Evolutionary conservation across 768 basidiomycete species (phyloP).

Genomic region (Tylopilus sp.): DNA sequence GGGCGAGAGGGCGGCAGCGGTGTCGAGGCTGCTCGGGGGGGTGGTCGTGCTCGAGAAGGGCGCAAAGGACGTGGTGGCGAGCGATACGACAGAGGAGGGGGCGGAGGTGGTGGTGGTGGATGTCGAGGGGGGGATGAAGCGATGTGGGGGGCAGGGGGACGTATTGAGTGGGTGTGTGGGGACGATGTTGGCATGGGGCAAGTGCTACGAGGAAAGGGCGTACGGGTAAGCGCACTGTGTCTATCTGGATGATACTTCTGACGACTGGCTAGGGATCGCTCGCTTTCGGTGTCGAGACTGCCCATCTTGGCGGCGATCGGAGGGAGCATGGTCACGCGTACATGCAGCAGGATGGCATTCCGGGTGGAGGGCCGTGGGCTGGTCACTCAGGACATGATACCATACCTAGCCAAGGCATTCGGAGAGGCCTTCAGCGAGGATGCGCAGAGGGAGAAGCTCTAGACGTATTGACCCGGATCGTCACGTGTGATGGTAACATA

Average conservation of each 20-base stretch:
- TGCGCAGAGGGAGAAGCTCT: constrained; percentile 29
- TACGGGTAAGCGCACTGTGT: constrained; percentile 54
- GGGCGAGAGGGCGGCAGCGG: constrained; percentile 57
- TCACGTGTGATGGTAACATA: constrained; percentile 25
- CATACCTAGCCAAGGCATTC: constrained; percentile 66
- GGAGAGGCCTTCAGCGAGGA: constrained; percentile 64
- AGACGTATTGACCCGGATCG: constrained; percentile 1
- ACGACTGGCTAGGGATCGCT: constrained; percentile 42
- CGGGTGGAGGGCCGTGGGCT: constrained; percentile 72
- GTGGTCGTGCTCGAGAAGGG: constrained; percentile 93
- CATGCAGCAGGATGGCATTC: constrained; percentile 76
- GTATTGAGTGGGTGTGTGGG: constrained; percentile 87
- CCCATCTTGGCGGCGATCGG: constrained; percentile 84
- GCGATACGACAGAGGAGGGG: constrained; percentile 59
- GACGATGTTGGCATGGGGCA: constrained; percentile 91
- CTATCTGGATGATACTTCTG: neutral
- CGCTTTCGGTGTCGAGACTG: constrained; percentile 58
- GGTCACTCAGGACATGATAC: constrained; percentile 77
- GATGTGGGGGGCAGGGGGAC: constrained; percentile 97
- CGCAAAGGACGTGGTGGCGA: constrained; percentile 73
- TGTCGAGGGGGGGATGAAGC: constrained; percentile 76
- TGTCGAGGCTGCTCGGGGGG: constrained; percentile 78
- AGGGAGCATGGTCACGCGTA: constrained; percentile 86
- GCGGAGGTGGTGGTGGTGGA: constrained; percentile 65
- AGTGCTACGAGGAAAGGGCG: constrained; percentile 83